Conservation (phyloP, 768 basidiomycete species). For the Hericium coralloides region DNA sequence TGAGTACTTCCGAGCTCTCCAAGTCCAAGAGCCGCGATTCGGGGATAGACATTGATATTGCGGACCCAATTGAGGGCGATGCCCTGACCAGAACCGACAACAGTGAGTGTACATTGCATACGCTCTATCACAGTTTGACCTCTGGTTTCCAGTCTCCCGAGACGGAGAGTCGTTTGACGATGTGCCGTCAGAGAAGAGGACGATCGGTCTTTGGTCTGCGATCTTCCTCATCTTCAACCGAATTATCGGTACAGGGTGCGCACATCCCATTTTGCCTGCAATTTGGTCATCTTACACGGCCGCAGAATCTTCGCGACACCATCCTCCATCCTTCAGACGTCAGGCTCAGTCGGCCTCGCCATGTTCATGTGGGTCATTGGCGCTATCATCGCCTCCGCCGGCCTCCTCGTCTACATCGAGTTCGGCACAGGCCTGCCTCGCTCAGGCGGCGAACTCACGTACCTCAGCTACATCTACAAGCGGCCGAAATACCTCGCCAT, state of each 20-base stretch:
- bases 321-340: constrained; percentile 49
- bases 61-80: not conserved
- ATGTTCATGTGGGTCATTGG: constrained; percentile 67
- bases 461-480: constrained; percentile 62
- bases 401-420: constrained; percentile 68
- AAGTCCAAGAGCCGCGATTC: not conserved
- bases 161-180: constrained; percentile 12
- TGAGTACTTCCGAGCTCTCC: not conserved
- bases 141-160: not conserved
- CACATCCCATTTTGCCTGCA: not conserved
- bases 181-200: constrained; percentile 23
- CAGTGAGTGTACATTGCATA: not conserved
- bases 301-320: constrained; percentile 64
- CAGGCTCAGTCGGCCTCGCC: constrained; percentile 63
- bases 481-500: constrained; percentile 53
- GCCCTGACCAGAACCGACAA: not conserved
- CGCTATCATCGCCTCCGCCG: constrained; percentile 51
- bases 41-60: not conserved
- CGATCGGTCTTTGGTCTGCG: constrained; percentile 20
- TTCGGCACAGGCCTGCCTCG: constrained; percentile 68
- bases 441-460: constrained; percentile 71
- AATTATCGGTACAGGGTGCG: constrained; percentile 65
- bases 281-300: not conserved
- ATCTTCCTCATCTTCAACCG: constrained; percentile 67
- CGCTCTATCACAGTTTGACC: not conserved